phyloP scores from a whole-genome alignment of 2,329 filamentous ascomycete species.

The Claviceps sp. region DNA sequence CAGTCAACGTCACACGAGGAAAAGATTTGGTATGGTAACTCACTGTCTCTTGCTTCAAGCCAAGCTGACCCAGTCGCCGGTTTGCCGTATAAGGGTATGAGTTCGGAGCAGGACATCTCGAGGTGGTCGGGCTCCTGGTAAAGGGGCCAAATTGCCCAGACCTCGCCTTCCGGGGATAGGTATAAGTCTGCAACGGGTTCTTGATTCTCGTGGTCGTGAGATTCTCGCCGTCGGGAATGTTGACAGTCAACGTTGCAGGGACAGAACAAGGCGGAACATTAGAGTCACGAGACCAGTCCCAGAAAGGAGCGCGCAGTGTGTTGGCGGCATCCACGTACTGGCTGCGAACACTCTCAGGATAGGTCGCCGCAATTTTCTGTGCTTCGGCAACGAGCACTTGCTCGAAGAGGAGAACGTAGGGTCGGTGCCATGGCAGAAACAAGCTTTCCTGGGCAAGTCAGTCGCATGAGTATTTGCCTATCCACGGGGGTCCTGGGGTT shows the following conservation, averaged over 20 bases:
- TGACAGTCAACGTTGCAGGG: constrained; percentile 22
- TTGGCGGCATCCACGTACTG: constrained; percentile 32
- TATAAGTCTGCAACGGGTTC: constrained; percentile 41
- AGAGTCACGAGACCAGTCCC: constrained; percentile 37
- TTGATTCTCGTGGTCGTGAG: constrained; percentile 21
- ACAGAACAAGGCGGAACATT: constrained; percentile 29
- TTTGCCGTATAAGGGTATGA: constrained; percentile 29
- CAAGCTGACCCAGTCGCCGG: constrained; percentile 14
- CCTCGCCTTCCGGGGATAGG: constrained; percentile 28
- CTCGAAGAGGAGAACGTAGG: constrained; percentile 42
- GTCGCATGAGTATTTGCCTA: background rate
- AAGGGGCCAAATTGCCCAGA: constrained; percentile 22
- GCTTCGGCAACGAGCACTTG: constrained; percentile 37
- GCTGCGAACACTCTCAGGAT: constrained; percentile 20
- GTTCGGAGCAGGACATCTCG: constrained; percentile 23
- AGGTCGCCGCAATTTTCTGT: constrained; percentile 30
- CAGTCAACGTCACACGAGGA: background rate
- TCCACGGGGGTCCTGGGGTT: background rate
- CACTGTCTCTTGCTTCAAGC: constrained; percentile 29
- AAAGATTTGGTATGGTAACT: constrained; percentile 9
- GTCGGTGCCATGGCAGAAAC: constrained; percentile 42
- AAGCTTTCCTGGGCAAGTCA: constrained; percentile 27
- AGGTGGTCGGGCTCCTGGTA: constrained; percentile 18
- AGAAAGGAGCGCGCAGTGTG: constrained; percentile 34
- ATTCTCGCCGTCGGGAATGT: constrained; percentile 24